phyloP scores from a whole-genome alignment of 140 eudicot genomes.

The Stevia rebaudiana region DNA sequence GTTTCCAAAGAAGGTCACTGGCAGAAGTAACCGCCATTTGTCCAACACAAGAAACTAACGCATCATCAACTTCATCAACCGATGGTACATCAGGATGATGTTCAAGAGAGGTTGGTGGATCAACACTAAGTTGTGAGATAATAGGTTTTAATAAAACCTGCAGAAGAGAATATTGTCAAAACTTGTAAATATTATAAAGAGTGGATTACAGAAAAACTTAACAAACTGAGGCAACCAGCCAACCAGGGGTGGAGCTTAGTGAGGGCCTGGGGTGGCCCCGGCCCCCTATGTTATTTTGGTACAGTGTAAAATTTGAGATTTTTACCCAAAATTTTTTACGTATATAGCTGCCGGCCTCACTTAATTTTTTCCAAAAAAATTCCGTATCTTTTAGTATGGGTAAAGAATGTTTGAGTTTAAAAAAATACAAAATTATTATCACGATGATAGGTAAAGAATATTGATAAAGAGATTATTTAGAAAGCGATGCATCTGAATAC shows the following conservation, averaged over 20 bases:
- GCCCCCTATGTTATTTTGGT: too few relatives aligned
- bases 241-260: too few relatives aligned
- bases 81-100: slow-evolving; percentile 50
- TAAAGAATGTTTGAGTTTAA: too few relatives aligned
- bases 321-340: too few relatives aligned
- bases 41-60: slow-evolving; percentile 74
- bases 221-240: too few relatives aligned
- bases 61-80: slow-evolving; percentile 62
- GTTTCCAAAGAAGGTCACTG: slow-evolving; percentile 81
- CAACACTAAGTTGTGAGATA: slow-evolving; percentile 55
- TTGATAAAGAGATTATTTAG: not conserved
- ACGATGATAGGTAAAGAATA: not conserved
- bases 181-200: not conserved
- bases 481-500: not conserved
- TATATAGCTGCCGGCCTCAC: too few relatives aligned
- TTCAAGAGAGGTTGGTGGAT: slow-evolving; percentile 67
- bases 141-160: slow-evolving; percentile 76
- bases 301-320: too few relatives aligned
- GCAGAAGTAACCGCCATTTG: slow-evolving; percentile 95
- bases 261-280: too few relatives aligned
- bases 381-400: too few relatives aligned
- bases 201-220: not conserved
- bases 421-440: too few relatives aligned
- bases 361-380: too few relatives aligned
- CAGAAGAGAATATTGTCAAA: not conserved